phyloP scores from a whole-genome alignment of 1,284 basidiomycete genomes.

The Leccinum variabile region DNA sequence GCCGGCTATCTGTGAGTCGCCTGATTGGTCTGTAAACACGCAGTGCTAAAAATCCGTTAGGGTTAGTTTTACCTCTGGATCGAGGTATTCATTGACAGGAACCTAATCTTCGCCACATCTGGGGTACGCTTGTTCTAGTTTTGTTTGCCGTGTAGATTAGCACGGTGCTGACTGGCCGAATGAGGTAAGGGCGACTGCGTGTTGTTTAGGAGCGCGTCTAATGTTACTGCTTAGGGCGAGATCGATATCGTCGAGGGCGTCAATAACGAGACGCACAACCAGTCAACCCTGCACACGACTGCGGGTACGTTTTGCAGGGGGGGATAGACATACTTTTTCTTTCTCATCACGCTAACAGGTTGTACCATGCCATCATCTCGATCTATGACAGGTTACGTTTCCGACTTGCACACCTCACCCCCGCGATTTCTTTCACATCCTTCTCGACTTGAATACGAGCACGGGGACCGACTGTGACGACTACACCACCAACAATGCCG shows the following conservation, averaged over 20 bases:
- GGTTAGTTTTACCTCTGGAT: slow-evolving; percentile 15
- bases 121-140: slow-evolving; percentile 15
- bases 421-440: not conserved
- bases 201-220: not conserved
- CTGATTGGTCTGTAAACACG: not conserved
- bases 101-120: not conserved
- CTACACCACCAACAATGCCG: slow-evolving; percentile 54
- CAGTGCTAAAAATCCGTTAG: slow-evolving; percentile 11
- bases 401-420: not conserved
- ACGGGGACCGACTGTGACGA: slow-evolving; percentile 54
- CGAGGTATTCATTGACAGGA: slow-evolving; percentile 2
- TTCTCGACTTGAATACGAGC: slow-evolving; percentile 33
- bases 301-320: slow-evolving; percentile 16
- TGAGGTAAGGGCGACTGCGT: slow-evolving; percentile 1
- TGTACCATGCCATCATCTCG: slow-evolving; percentile 60
- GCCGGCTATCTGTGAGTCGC: slow-evolving; percentile 37
- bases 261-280: slow-evolving; percentile 56
- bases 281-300: slow-evolving; percentile 63
- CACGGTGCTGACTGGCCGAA: slow-evolving; percentile 21
- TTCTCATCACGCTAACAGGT: slow-evolving; percentile 33
- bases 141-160: slow-evolving; percentile 1
- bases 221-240: slow-evolving; percentile 40
- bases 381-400: slow-evolving; percentile 48
- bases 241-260: slow-evolving; percentile 73
- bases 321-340: not conserved